phyloP scores from a whole-genome alignment of 2,329 filamentous ascomycete genomes.

The Colletotrichum caudatum region DNA sequence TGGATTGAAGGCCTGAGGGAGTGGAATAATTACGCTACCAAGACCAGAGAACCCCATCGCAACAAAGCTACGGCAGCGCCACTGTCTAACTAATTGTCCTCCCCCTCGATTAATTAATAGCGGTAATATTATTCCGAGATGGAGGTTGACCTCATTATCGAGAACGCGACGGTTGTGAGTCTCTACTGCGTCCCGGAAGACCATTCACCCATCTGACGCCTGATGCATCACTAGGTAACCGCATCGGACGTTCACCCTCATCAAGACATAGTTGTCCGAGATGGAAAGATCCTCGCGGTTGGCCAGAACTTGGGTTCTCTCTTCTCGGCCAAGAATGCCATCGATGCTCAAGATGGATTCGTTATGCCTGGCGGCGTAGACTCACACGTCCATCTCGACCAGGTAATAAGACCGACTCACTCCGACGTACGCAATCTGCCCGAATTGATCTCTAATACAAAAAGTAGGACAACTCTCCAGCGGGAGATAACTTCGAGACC shows the following conservation, averaged over 20 bases:
- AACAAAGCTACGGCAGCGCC: background rate
- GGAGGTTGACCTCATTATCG: slow-evolving; percentile 32
- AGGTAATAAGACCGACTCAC: slow-evolving; percentile 47
- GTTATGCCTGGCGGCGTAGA: slow-evolving; percentile 54
- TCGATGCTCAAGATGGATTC: slow-evolving; percentile 32
- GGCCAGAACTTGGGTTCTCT: slow-evolving; percentile 18
- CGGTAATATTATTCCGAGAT: background rate
- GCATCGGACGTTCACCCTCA: slow-evolving; percentile 27
- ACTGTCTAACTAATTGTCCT: background rate
- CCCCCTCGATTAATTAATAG: background rate
- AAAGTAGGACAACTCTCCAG: slow-evolving; percentile 24
- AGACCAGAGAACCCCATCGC: background rate
- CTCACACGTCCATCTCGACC: slow-evolving; percentile 55
- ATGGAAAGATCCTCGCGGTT: slow-evolving; percentile 31
- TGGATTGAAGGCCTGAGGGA: background rate
- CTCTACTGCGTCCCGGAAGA: background rate
- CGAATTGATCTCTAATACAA: slow-evolving; percentile 45
- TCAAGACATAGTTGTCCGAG: slow-evolving; percentile 27
- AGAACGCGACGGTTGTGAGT: slow-evolving; percentile 36
- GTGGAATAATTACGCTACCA: background rate
- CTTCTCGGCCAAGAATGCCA: slow-evolving; percentile 12
- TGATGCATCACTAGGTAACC: slow-evolving; percentile 16
- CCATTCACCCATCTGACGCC: background rate
- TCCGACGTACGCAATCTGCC: slow-evolving; percentile 46
- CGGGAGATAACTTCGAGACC: slow-evolving; percentile 51